Conservation (phyloP, 257 asterid genomes). For the Phtheirospermum japonicum region DNA sequence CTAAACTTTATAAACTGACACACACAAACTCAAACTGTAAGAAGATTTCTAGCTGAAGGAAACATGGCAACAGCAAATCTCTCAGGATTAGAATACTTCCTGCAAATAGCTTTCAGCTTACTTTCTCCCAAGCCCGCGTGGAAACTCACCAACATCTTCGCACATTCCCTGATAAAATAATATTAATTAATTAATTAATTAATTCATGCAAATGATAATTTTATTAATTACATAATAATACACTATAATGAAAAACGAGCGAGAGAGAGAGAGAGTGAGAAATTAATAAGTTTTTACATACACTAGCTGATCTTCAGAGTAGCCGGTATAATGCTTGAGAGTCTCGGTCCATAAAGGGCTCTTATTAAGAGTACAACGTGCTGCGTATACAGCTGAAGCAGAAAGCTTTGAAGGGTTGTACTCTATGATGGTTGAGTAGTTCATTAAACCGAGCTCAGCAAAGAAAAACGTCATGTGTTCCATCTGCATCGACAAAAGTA, state of each 20-base stretch:
- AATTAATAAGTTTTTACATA: slow-evolving; percentile 23
- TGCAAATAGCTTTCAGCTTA: slow-evolving; percentile 55
- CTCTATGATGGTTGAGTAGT: slow-evolving; percentile 42
- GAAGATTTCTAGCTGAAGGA: slow-evolving; percentile 51
- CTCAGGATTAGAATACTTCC: slow-evolving; percentile 56
- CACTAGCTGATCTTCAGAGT: slow-evolving; percentile 56
- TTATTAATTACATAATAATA: too few species aligned
- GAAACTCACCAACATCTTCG: slow-evolving; percentile 51
- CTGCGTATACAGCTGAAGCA: slow-evolving; percentile 80
- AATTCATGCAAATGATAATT: too few species aligned
- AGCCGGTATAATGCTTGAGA: slow-evolving; percentile 69
- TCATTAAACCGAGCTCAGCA: slow-evolving; percentile 72
- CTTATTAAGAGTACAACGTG: slow-evolving; percentile 62
- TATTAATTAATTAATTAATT: not conserved
- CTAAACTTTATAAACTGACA: not conserved
- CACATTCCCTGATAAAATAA: slow-evolving; percentile 50
- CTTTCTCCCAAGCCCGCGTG: slow-evolving; percentile 52
- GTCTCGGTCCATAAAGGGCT: slow-evolving; percentile 67
- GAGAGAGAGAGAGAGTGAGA: not conserved
- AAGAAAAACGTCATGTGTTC: slow-evolving; percentile 68
- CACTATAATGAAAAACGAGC: not conserved
- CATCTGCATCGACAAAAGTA: slow-evolving; percentile 35
- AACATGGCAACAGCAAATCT: slow-evolving; percentile 66
- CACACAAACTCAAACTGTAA: slow-evolving; percentile 5
- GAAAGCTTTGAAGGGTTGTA: slow-evolving; percentile 62